Conservation (phyloP, 2,329 filamentous ascomycete species). For the Penicillium rolfsii region DNA sequence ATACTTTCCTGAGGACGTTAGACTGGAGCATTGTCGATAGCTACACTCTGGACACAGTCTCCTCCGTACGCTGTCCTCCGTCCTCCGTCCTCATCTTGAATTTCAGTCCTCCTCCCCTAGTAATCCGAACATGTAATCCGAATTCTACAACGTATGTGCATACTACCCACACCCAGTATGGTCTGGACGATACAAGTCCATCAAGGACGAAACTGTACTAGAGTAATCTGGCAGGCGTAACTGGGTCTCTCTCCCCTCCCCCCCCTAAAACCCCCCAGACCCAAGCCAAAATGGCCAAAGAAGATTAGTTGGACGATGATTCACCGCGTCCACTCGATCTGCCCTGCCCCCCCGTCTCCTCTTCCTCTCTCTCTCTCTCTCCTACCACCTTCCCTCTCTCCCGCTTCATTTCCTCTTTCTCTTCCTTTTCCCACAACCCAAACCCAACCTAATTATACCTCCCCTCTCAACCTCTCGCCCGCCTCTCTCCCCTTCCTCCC, state of each 20-base stretch:
- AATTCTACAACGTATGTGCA: background rate
- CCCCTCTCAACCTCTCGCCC: background rate
- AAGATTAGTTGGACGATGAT: conserved; percentile 7
- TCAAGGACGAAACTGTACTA: background rate
- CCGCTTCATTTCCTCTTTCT: conserved; percentile 20
- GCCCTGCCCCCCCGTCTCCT: background rate
- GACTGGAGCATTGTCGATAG: too few relatives aligned
- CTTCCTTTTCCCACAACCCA: conserved; percentile 11
- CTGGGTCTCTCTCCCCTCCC: background rate
- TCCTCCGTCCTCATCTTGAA: background rate
- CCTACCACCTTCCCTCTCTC: conserved; percentile 13
- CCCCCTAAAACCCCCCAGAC: background rate
- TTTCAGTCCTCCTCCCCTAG: background rate
- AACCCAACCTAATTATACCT: background rate
- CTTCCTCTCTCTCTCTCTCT: conserved; percentile 4
- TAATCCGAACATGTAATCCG: background rate
- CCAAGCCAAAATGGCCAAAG: background rate
- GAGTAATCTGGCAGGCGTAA: background rate
- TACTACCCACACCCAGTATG: background rate
- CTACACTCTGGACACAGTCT: too few relatives aligned
- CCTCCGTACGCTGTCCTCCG: too few relatives aligned
- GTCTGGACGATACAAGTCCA: background rate
- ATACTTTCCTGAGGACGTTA: too few relatives aligned
- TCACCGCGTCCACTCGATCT: conserved; percentile 8
- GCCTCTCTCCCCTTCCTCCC: conserved; percentile 1